A percentile compares a stretch with the other conserved stretches of the same genome.
Evolutionary conservation across 129 eudicot genomes (phyloP).

Genomic region (Centella asiatica): DNA sequence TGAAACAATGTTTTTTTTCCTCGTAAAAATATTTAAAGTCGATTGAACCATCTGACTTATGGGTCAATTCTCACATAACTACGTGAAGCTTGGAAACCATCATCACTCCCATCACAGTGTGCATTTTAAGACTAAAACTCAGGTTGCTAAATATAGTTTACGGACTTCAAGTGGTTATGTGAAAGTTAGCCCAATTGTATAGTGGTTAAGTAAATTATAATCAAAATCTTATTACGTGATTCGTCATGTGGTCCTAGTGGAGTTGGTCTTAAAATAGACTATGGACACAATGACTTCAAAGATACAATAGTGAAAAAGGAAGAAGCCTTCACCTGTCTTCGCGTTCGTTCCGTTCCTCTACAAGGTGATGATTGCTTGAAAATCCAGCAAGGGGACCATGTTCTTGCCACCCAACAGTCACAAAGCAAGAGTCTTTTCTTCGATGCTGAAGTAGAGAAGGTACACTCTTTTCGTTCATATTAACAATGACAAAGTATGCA

Average conservation of each 20-base stretch:
- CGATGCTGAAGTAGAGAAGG: conserved; percentile 66
- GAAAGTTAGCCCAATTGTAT: too few species aligned
- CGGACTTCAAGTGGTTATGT: too few species aligned
- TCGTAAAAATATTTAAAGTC: too few species aligned
- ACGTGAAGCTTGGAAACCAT: too few species aligned
- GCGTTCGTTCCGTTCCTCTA: conserved; percentile 55
- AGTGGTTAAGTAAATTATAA: too few species aligned
- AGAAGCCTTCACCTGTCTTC: conserved; percentile 40
- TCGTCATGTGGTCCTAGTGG: conserved; percentile 41
- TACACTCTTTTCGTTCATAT: conserved; percentile 16
- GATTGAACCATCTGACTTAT: too few species aligned
- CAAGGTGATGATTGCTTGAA: conserved; percentile 37
- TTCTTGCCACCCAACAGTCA: conserved; percentile 41
- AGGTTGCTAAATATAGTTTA: too few species aligned
- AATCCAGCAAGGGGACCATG: conserved; percentile 48
- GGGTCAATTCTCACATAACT: too few species aligned
- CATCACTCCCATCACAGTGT: too few species aligned
- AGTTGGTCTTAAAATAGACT: conserved; percentile 35
- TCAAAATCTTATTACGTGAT: not conserved
- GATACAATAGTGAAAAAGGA: conserved; percentile 34
- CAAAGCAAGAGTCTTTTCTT: conserved; percentile 31
- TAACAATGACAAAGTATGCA: conserved; percentile 7
- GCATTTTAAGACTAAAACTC: too few species aligned
- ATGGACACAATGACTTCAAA: conserved; percentile 25
- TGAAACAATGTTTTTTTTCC: too few species aligned